Evolutionary conservation across 306 rosid genomes (phyloP).

Genomic region (Cucurbita ficifolia): DNA sequence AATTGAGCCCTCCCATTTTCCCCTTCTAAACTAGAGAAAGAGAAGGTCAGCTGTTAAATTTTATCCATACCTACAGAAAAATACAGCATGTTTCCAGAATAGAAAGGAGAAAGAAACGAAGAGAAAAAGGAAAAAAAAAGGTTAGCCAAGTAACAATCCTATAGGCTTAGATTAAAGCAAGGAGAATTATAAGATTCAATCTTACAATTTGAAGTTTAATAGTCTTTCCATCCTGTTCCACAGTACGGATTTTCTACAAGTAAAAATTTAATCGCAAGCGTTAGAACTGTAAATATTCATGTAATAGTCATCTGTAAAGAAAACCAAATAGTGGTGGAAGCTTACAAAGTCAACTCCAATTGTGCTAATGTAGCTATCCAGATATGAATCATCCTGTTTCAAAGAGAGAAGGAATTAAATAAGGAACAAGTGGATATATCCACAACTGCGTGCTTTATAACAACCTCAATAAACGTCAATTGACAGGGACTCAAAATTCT

Average conservation of each 20-base stretch:
- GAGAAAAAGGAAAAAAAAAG: background rate
- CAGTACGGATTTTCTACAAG: slow-evolving; percentile 63
- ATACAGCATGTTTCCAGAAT: background rate
- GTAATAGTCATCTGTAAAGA: background rate
- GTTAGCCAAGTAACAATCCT: background rate
- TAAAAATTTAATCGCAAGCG: slow-evolving; percentile 2
- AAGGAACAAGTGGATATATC: background rate
- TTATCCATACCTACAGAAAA: background rate
- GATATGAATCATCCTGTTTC: slow-evolving; percentile 64
- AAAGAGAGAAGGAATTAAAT: slow-evolving; percentile 12
- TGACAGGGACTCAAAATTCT: background rate
- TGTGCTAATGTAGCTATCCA: slow-evolving; percentile 78
- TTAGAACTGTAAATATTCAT: slow-evolving; percentile 4
- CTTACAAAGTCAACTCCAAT: slow-evolving; percentile 77
- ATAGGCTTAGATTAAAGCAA: background rate
- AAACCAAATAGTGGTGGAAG: slow-evolving; percentile 3
- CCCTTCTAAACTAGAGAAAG: background rate
- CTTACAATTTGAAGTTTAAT: slow-evolving; percentile 77
- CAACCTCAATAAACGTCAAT: background rate
- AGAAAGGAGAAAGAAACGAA: background rate
- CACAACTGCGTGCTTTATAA: background rate
- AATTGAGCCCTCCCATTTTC: background rate
- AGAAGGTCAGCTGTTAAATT: background rate
- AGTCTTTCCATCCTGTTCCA: slow-evolving; percentile 74
- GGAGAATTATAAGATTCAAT: background rate